Evolutionary conservation across 345 rosid genomes (phyloP).

Genomic region (Bretschneidera sinensis): DNA sequence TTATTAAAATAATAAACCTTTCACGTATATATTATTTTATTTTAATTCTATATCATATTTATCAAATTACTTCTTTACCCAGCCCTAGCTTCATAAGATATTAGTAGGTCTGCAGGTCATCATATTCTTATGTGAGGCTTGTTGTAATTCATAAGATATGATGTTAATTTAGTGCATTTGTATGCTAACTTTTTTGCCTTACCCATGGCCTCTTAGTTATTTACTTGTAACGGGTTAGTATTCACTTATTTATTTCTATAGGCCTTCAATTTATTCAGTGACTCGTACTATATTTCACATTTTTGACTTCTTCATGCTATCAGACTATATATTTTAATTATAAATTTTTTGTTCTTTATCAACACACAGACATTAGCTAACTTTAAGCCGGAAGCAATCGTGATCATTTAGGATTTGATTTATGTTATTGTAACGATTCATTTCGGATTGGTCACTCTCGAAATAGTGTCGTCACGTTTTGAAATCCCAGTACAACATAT

Average conservation of each 20-base stretch:
- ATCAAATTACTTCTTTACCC: too few relatives aligned
- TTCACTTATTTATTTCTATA: too few relatives aligned
- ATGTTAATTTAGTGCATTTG: conserved; percentile 9
- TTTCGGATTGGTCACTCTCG: too few relatives aligned
- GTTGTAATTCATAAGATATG: conserved; percentile 15
- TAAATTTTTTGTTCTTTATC: background rate
- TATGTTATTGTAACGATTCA: too few relatives aligned
- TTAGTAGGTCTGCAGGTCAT: conserved; percentile 38
- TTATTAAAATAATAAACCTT: too few relatives aligned
- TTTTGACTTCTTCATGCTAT: background rate
- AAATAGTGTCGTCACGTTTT: too few relatives aligned
- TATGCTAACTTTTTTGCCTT: background rate
- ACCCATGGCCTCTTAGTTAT: background rate
- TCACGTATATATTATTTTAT: too few relatives aligned
- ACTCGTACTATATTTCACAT: too few relatives aligned
- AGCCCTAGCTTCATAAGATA: too few relatives aligned
- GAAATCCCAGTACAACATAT: too few relatives aligned
- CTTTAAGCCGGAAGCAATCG: background rate
- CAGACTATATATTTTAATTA: background rate
- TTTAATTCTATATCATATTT: too few relatives aligned
- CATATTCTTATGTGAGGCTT: conserved; percentile 20
- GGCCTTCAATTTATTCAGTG: background rate
- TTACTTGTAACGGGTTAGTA: background rate
- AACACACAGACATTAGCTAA: background rate
- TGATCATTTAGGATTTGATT: too few relatives aligned